Evolutionary conservation across 2,329 filamentous ascomycete species (phyloP).

Genomic region (Neocatenulostroma microsporum): DNA sequence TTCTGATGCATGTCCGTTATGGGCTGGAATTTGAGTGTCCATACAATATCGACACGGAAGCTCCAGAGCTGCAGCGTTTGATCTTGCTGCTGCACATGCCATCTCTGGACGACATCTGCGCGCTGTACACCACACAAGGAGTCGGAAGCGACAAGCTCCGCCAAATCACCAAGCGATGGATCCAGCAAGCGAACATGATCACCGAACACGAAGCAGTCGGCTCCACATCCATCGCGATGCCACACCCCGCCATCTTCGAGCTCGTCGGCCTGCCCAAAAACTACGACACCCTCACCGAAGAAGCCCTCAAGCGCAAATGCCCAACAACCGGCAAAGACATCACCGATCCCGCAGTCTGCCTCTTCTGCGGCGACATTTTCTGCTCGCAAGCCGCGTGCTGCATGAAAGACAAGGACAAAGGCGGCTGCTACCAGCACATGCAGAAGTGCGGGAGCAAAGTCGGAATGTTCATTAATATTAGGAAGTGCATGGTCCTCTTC

Average conservation of each 20-base stretch:
- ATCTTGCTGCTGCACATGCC: constrained; percentile 69
- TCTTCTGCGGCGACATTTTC: constrained; percentile 95
- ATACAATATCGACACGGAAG: constrained; percentile 32
- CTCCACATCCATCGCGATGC: constrained; percentile 44
- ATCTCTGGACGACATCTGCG: constrained; percentile 69
- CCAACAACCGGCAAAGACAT: constrained; percentile 87
- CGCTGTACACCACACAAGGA: constrained; percentile 42
- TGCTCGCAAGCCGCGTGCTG: constrained; percentile 94
- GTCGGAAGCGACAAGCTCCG: constrained; percentile 37
- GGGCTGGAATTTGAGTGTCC: constrained; percentile 75
- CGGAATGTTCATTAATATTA: constrained; percentile 92
- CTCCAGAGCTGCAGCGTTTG: constrained; percentile 67
- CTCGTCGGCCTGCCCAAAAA: constrained; percentile 85
- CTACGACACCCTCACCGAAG: constrained; percentile 87
- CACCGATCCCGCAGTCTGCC: constrained; percentile 80
- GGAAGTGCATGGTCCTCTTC: constrained; percentile 89
- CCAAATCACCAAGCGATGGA: constrained; percentile 59
- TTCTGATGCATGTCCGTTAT: constrained; percentile 80
- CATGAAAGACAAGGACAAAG: constrained; percentile 56
- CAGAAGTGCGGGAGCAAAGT: constrained; percentile 80
- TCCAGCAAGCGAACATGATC: constrained; percentile 48
- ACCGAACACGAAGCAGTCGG: constrained; percentile 13
- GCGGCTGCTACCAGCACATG: constrained; percentile 88
- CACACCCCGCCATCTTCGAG: constrained; percentile 89
- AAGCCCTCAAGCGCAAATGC: constrained; percentile 74